Conservation (phyloP, 2,329 filamentous ascomycete species). For the Scleromitrula shiraiana region DNA sequence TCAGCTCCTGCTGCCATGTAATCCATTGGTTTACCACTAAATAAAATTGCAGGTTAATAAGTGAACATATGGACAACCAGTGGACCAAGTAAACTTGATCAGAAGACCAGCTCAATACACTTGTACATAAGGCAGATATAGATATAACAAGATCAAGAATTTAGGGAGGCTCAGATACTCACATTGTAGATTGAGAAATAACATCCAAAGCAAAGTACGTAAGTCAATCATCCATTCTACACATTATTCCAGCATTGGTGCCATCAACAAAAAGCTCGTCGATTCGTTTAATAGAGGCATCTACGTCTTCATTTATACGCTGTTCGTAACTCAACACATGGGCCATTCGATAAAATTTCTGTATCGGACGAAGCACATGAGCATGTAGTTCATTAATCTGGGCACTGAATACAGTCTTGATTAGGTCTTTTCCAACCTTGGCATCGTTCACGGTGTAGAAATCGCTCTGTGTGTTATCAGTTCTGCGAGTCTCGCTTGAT, state of each 20-base stretch:
- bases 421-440: constrained; percentile 13
- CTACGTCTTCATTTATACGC: constrained; percentile 28
- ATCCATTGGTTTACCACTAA: constrained; percentile 33
- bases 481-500: neutral
- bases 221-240: constrained; percentile 36
- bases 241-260: constrained; percentile 12
- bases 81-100: no score
- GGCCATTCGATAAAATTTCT: constrained; percentile 24
- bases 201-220: constrained; percentile 34
- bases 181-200: constrained; percentile 32
- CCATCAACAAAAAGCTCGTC: constrained; percentile 29
- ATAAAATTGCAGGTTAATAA: no score
- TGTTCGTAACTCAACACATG: constrained; percentile 20
- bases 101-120: no score
- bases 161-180: no score
- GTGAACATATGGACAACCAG: no score
- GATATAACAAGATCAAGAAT: no score
- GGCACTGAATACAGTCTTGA: constrained; percentile 20
- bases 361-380: constrained; percentile 18
- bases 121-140: no score
- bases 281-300: constrained; percentile 27
- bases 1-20: constrained; percentile 32
- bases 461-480: constrained; percentile 10
- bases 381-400: constrained; percentile 16
- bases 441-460: constrained; percentile 21